phyloP scores from a whole-genome alignment of 2,329 filamentous ascomycete genomes.

The Clarireedia homoeocarpa region DNA sequence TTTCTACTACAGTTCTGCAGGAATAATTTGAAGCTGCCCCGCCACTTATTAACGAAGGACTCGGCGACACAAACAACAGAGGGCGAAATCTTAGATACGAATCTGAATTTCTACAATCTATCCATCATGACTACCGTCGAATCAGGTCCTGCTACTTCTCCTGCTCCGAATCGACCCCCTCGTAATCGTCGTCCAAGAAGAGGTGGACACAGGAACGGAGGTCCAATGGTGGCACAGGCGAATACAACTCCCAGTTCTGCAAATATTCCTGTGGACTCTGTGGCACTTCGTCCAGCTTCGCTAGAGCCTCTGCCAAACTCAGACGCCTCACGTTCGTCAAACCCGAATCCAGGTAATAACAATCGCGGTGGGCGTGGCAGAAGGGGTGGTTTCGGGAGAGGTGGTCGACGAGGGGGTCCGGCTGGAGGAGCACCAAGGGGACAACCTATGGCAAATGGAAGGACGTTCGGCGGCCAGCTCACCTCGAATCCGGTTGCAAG shows the following conservation, averaged over 20 bases:
- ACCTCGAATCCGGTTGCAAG: constrained; percentile 22
- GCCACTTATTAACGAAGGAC: constrained; percentile 6
- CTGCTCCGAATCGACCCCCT: constrained; percentile 16
- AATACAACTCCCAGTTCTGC: not conserved
- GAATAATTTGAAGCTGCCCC: constrained; percentile 3
- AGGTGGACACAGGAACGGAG: constrained; percentile 17
- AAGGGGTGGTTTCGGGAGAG: constrained; percentile 21
- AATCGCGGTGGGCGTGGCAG: constrained; percentile 22
- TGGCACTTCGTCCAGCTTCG: constrained; percentile 16
- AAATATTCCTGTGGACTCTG: constrained; percentile 11
- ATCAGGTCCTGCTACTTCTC: constrained; percentile 8
- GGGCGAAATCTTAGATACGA: constrained; percentile 1
- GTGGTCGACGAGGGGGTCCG: constrained; percentile 19
- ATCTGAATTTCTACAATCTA: not conserved
- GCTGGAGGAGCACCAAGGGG: constrained; percentile 15
- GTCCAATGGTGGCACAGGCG: constrained; percentile 7
- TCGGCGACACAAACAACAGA: not conserved
- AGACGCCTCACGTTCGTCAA: constrained; percentile 1
- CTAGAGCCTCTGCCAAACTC: constrained; percentile 7
- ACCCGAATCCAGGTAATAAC: constrained; percentile 17
- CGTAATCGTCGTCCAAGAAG: constrained; percentile 22
- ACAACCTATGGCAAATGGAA: constrained; percentile 27
- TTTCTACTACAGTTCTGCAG: not conserved
- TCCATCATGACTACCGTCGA: constrained; percentile 19
- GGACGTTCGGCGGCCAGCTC: constrained; percentile 36